Conservation (phyloP, 257 asterid genomes). For the Gentiana dahurica region DNA sequence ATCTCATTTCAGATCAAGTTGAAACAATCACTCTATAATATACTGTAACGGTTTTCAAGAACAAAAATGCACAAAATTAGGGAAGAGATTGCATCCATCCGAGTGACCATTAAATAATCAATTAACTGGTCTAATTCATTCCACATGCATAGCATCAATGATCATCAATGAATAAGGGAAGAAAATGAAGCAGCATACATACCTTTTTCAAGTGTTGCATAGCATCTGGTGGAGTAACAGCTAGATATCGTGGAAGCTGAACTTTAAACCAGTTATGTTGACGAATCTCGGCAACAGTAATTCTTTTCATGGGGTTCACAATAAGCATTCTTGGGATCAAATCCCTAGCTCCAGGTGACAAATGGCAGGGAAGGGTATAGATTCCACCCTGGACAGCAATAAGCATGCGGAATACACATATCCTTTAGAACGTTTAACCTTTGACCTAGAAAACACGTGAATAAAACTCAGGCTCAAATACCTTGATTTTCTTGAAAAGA, state of each 20-base stretch:
- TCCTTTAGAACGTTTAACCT: slow-evolving; percentile 4
- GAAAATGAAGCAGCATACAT: background rate
- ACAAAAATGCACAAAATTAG: too few species aligned
- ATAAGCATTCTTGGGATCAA: slow-evolving; percentile 79
- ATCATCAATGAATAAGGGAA: background rate
- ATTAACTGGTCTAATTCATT: too few species aligned
- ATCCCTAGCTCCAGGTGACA: slow-evolving; percentile 79
- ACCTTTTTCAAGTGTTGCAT: slow-evolving; percentile 63
- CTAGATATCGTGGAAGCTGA: slow-evolving; percentile 83
- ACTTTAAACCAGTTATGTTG: slow-evolving; percentile 82
- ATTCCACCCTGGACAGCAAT: slow-evolving; percentile 50
- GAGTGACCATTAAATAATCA: too few species aligned
- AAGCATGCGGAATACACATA: slow-evolving; percentile 6
- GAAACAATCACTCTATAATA: too few species aligned
- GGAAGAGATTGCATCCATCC: too few species aligned
- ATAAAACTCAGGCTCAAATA: slow-evolving; percentile 16
- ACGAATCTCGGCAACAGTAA: slow-evolving; percentile 62
- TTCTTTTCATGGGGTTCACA: slow-evolving; percentile 92
- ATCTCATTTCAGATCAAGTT: too few species aligned
- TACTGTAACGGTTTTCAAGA: too few species aligned
- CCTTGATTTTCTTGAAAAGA: slow-evolving; percentile 96
- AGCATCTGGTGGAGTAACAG: slow-evolving; percentile 79
- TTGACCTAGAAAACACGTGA: background rate
- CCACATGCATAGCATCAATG: too few species aligned
- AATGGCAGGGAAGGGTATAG: slow-evolving; percentile 93